Conservation (phyloP, 345 rosid species). For the Salix koriyanagi region DNA sequence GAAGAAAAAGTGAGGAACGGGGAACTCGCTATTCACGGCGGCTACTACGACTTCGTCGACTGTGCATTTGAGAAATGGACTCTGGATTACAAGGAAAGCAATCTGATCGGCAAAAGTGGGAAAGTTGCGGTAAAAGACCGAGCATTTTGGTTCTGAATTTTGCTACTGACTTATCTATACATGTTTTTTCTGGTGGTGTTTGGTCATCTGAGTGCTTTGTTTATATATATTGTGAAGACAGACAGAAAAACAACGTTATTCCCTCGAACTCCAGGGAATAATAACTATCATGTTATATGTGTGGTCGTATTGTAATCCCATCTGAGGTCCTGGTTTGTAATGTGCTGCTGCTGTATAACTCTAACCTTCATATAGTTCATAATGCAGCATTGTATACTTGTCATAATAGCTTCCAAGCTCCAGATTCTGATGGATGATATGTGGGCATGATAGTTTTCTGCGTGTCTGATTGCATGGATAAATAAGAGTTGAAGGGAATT, state of each 20-base stretch:
- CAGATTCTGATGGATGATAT: too few relatives aligned
- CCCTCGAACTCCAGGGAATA: too few relatives aligned
- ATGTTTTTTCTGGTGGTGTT: background rate
- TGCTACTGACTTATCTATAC: background rate
- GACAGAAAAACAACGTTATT: too few relatives aligned
- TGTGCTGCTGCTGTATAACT: background rate
- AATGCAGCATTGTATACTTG: background rate
- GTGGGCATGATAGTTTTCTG: too few relatives aligned
- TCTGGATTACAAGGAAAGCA: constrained; percentile 54
- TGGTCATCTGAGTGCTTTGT: background rate
- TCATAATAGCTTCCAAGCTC: too few relatives aligned
- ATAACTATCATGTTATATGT: too few relatives aligned
- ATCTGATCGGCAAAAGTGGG: constrained; percentile 30
- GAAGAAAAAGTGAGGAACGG: constrained; percentile 70
- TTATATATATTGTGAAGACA: too few relatives aligned
- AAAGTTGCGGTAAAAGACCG: constrained; percentile 45
- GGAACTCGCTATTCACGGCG: constrained; percentile 67
- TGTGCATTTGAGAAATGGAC: constrained; percentile 98
- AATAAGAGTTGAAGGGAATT: too few relatives aligned
- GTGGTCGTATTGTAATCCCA: too few relatives aligned
- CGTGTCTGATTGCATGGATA: too few relatives aligned
- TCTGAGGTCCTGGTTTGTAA: too few relatives aligned
- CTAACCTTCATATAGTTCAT: too few relatives aligned
- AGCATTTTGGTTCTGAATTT: constrained; percentile 57
- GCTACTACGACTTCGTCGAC: constrained; percentile 75